Evolutionary conservation across 805 yeast species (phyloP).

Genomic region (Candida ficus): DNA sequence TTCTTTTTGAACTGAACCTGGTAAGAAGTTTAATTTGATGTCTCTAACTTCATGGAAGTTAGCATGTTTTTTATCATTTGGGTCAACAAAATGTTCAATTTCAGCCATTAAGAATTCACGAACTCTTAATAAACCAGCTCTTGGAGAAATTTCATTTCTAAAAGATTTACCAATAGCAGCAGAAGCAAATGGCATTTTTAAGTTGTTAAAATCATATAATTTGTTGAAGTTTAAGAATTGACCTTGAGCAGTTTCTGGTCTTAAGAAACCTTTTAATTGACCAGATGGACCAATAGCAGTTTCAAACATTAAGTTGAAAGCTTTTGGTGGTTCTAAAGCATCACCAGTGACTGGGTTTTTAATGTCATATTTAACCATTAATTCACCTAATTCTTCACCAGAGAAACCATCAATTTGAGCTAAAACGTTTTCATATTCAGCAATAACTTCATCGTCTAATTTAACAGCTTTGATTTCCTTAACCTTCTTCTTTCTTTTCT

Average conservation of each 20-base stretch:
- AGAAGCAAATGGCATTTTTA: conserved; percentile 98
- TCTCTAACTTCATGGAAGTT: conserved; percentile 74
- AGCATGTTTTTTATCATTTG: conserved; percentile 76
- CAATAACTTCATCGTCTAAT: conserved; percentile 73
- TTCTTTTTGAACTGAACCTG: conserved; percentile 80
- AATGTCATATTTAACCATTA: conserved; percentile 77
- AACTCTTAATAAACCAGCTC: conserved; percentile 95
- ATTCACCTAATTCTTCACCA: conserved; percentile 86
- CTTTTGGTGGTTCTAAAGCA: conserved; percentile 81
- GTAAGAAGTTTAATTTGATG: conserved; percentile 69
- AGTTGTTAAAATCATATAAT: conserved; percentile 89
- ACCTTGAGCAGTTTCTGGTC: conserved; percentile 99
- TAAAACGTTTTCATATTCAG: conserved; percentile 79
- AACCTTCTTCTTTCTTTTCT: conserved; percentile 92
- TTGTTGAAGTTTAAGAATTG: conserved; percentile 95
- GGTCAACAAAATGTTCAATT: conserved; percentile 98
- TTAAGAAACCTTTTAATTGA: conserved; percentile 85
- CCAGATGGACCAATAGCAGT: conserved; percentile 99
- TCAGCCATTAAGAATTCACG: conserved; percentile 99
- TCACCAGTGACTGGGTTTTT: conserved; percentile 90
- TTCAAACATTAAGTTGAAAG: conserved; percentile 98
- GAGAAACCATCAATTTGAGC: conserved; percentile 95
- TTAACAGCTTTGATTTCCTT: conserved; percentile 88
- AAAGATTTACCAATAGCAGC: conserved; percentile 98
- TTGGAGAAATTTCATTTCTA: conserved; percentile 98